Base-by-base conservation (phyloP, 2,329 filamentous ascomycete genomes). In the Colletotrichum neosansevieriae region DNA sequence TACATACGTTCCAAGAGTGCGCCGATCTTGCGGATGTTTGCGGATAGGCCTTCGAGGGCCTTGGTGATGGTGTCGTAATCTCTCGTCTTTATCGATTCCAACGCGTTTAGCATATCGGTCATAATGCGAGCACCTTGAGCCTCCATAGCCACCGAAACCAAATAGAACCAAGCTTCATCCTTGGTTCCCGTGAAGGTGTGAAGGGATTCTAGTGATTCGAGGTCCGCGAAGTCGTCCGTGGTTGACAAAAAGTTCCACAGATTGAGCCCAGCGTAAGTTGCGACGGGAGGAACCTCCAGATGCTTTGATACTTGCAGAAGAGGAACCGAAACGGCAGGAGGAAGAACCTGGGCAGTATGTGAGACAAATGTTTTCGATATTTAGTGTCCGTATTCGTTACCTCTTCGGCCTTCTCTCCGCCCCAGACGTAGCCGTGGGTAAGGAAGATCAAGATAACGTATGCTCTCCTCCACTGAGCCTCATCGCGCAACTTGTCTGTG, bases 141-240 rank as follows among this genome's bases (percentile, higher is more conserved):
- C 80, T 98, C 95, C 77, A 98, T 97, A 17, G 94, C 94, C 1
- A 96, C 92, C 0, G 93, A 97, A 69, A 98, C 86, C 42, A 96
- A 84, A 73, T 94, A 94, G 80, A 98, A 98, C 95, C 95, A 98
- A 73, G 94, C 94, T 79, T 98, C 95, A 72, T 97, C 94, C 58
- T 91, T 81, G 7, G 93, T 96, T 29, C 94, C 94, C 4, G 94
- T 98, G 75, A 97, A 96, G 12, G 94, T 97, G 75, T 92, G 87
- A 10, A 94, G 84, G 0, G 90, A 91, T 19, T 86, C 83, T 11
- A 98, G 83, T 58, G 91, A 89, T 67, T 93, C 87, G 10, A 95
- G 82, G 65, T 88, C 82, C 71, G 90, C 87, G 32, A 92, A 88
- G 57, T 89, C 85, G 1, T 73, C 50, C 2, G 78, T 76, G 0